Evolutionary conservation across 768 basidiomycete species (phyloP).

Genomic region (Pleurotus citrinopileatus): DNA sequence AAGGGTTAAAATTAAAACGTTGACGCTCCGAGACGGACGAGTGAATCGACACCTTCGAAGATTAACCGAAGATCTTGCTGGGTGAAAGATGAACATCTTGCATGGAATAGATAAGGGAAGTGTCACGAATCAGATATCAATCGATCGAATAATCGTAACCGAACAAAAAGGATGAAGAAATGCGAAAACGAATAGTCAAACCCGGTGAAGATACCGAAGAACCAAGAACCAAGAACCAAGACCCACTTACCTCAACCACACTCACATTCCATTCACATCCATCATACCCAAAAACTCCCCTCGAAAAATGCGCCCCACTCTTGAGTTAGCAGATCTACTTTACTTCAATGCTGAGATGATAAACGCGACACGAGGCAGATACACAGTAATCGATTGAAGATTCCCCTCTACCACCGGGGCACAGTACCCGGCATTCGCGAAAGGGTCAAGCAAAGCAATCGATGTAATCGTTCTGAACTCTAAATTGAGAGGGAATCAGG

Average conservation of each 20-base stretch:
- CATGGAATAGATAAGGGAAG: too few relatives aligned
- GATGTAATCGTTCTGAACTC: constrained; percentile 81
- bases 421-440: constrained; percentile 80
- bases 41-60: constrained; percentile 83
- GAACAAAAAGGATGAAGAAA: too few relatives aligned
- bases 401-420: constrained; percentile 88
- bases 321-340: constrained; percentile 87
- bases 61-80: constrained; percentile 93
- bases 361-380: constrained; percentile 88
- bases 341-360: constrained; percentile 82
- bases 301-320: constrained; percentile 84
- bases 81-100: constrained; percentile 98
- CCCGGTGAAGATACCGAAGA: background rate
- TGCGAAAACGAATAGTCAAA: too few relatives aligned
- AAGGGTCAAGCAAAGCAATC: constrained; percentile 75
- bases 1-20: too few relatives aligned
- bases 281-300: constrained; percentile 92
- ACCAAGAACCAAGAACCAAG: too few relatives aligned
- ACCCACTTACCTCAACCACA: constrained; percentile 76
- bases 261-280: too few relatives aligned
- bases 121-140: too few relatives aligned
- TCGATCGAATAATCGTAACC: too few relatives aligned
- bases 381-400: constrained; percentile 79
- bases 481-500: constrained; percentile 22
- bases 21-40: too few relatives aligned